A percentile compares a stretch with the other conserved stretches of the same genome.
Conservation (phyloP, 345 rosid species). For the Luvunga scandens region DNA sequence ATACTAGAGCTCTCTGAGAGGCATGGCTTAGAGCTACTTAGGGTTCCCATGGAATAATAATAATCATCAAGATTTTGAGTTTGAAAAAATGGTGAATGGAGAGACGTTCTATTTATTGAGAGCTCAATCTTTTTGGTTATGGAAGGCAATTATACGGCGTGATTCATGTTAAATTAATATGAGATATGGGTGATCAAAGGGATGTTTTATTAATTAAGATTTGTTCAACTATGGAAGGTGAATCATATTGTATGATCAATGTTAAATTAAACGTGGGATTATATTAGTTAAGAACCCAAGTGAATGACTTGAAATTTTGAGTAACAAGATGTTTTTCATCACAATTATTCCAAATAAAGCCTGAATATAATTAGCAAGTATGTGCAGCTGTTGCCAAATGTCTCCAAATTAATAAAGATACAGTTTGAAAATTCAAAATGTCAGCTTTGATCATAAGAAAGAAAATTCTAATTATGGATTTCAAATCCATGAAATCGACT, state of each 20-base stretch:
- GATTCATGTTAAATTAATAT: constrained; percentile 1
- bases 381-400: constrained; percentile 3
- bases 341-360: constrained; percentile 9
- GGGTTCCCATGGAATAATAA: neutral
- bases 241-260: constrained; percentile 19
- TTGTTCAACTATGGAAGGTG: constrained; percentile 24
- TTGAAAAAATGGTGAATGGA: neutral
- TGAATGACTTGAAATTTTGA: constrained; percentile 9
- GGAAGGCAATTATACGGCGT: neutral
- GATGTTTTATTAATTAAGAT: constrained; percentile 16
- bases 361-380: constrained; percentile 1
- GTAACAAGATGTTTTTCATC: constrained; percentile 4
- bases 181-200: too few species aligned
- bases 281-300: constrained; percentile 1
- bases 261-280: constrained; percentile 4
- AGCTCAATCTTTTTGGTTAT: neutral
- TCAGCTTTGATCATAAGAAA: neutral
- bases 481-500: neutral
- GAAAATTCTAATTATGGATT: neutral
- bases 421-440: neutral
- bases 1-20: constrained; percentile 36
- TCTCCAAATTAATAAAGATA: neutral
- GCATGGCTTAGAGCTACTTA: constrained; percentile 1
- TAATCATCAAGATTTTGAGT: neutral
- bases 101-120: neutral